A percentile compares a stretch with the other conserved stretches of the same genome.
Evolutionary conservation across 2,329 filamentous ascomycete genomes (phyloP).

Genomic region (Aspergillus piperis): DNA sequence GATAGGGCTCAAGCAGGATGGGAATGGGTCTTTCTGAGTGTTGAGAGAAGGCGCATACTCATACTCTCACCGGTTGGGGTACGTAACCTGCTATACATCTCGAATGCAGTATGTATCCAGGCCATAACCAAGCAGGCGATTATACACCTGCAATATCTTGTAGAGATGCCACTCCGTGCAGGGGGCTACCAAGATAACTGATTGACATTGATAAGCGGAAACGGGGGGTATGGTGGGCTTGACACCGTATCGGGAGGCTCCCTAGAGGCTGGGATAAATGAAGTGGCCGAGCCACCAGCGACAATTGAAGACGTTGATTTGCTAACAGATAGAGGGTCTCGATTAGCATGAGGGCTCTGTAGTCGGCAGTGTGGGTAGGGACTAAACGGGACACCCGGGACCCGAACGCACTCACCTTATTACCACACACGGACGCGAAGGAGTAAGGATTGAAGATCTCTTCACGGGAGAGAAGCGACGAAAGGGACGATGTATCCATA

Average conservation of each 20-base stretch:
- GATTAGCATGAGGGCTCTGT: not conserved
- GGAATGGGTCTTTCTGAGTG: not conserved
- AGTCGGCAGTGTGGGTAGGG: conserved; percentile 1
- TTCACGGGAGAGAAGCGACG: not conserved
- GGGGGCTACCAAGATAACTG: not conserved
- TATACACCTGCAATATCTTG: not conserved
- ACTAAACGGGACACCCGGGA: not conserved
- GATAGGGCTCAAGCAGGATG: not conserved
- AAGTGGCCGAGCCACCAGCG: not conserved
- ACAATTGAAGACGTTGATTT: not conserved
- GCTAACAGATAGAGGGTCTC: not conserved
- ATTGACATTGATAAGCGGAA: not conserved
- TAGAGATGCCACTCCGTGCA: not conserved
- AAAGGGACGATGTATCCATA: not conserved
- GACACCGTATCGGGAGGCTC: not conserved
- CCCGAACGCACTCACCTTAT: not conserved
- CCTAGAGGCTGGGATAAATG: not conserved
- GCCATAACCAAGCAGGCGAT: not conserved
- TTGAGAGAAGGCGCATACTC: not conserved
- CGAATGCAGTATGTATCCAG: not conserved
- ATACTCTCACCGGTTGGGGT: not conserved
- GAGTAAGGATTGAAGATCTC: not conserved
- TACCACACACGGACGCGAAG: not conserved
- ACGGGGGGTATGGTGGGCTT: not conserved
- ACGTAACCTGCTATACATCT: not conserved